Evolutionary conservation across 2,329 filamentous ascomycete species (phyloP), one percentile per base, ranked within the genome.

Genomic region (Pseudogymnoascus sp.): DNA sequence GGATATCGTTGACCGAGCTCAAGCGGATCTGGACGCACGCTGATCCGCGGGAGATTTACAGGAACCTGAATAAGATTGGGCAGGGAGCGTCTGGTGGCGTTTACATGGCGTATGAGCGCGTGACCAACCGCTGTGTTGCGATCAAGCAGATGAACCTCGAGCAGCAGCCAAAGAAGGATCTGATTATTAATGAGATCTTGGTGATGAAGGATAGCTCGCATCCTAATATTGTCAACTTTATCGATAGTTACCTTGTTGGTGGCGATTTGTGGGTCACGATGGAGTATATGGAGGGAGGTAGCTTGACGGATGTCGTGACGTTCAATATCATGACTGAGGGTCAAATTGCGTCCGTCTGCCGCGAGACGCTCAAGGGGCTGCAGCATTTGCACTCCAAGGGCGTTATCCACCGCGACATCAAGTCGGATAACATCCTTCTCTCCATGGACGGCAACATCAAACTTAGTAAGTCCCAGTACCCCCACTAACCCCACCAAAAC

Each of bases 121-220:
- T 86, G 62, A 89, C 86, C 40, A 96, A 96, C 76, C 87, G 89
- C 66, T 87, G 96, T 68, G 95, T 99, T 38, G 95, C 95, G 43
- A 97, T 99, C 77, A 99, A 99, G 80, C 95, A 99, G 80, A 99
- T 99, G 95, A 97, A 97, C 69, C 79, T 99, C 62, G 95, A 97
- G 75, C 90, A 97, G 76, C 95, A 99, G 72, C 95, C 95, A 2
- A 97, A 97, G 83, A 99, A 99, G 76, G 95, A 99, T 70, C 80
- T 97, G 59, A 99, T 99, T 71, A 97, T 99, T 77, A 99, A 99
- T 75, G 95, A 99, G 74, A 99, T 99, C 68, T 78, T 99, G 63
- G 95, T 99, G 63, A 99, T 99, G 95, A 96, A 96, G 79, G 95
- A 97, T 71, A 97, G 93, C 80, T 95, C 91, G 63, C 95, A 99